Base-by-base conservation (phyloP, 331 rosid genomes). In the Malus hybrid region DNA sequence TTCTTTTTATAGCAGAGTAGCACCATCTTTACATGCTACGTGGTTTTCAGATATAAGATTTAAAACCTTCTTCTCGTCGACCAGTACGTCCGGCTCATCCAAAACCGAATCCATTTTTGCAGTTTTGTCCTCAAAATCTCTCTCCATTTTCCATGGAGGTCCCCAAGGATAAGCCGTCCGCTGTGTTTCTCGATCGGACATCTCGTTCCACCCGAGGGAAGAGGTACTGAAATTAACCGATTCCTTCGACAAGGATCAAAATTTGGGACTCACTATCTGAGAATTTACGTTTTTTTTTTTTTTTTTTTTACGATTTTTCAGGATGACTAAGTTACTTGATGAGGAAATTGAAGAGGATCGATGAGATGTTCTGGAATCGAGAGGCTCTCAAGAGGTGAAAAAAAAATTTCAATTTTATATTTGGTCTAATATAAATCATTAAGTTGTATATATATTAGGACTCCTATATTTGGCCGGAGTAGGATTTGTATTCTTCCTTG, bases 161-260 rank as follows among this genome's bases (percentile, higher is more conserved):
- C 28, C 14, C 89, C 66, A 67, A 67, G 6, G 83, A 72, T 67
- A 72, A 67, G 16, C 67, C 79, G 73, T 50, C 72, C 0, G 44
- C 44, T 22, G 72, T 79, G 18, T 84, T 90, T 3, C 83, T 90
- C 6, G 90, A 88, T 19, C 96, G 97, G 5, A 70, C 84, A 18
- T 85, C 97, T 32, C 96, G 97, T 65, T 66, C 77, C 42, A 91
- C 95, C 4, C 81, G 99, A 68, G 96, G 99, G 20, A 94, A 92
- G 79, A 83, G 85, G 90, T 81, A 61, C 50, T 1, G 76, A 29
- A 55, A 20, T 9, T 39, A 39, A 9, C 13, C 11, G 4, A 12
- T 22, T 13, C 66, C 5, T 18, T 13, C 28, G 16, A 6, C 28
- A 7, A 31, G 13, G 10, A 50, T 46, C 57, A 44, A 31, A 63